Evolutionary conservation across 1,284 basidiomycete genomes (phyloP), one percentile per base, ranked within the genome.

Genomic region (Exobasidium rhododendri): DNA sequence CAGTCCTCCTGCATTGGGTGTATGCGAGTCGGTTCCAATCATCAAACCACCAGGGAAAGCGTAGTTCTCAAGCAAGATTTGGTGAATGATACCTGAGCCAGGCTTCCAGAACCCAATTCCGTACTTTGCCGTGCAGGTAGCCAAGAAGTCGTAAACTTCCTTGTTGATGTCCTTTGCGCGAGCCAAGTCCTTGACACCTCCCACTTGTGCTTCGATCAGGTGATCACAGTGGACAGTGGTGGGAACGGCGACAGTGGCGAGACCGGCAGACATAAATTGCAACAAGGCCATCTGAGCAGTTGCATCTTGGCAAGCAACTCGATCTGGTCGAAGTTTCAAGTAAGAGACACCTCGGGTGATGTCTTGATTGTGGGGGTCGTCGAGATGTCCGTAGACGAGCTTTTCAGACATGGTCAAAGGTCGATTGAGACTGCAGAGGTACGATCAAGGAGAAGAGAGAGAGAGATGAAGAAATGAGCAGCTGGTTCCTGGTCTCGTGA

Each of bases 1-100:
- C 73, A 98, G 88, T 85, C 94, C 94, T 83, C 94, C 94, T 66
- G 96, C 96, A 82, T 97, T 97, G 61, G 96, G 94, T 17, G 94
- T 98, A 83, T 98, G 96, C 58, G 94, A 97, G 84, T 98, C 94
- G 67, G 94, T 97, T 82, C 96, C 96, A 75, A 98, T 96, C 96
- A 99, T 98, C 64, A 99, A 86, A 81, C 92, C 91, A 85, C 94
- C 94, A 61, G 94, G 94, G 87, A 94, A 92, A 14, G 94, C 96
- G 82, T 97, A 97, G 85, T 98, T 97, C 83, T 98, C 94, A 75
- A 97, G 86, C 77, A 98, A 91, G 67, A 80, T 79, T 66, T 75
- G 74, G 73, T 83, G 82, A 60, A 83, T 82, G 70, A 82, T 99
- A 84, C 94, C 94, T 78, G 93, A 96, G 76, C 96, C 94, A 58